These are phyloP conservation scores for Microdochium trichocladiopsis DNA, from an alignment of 2,329 filamentous ascomycete species.

Conservation along the genomic window DNA sequence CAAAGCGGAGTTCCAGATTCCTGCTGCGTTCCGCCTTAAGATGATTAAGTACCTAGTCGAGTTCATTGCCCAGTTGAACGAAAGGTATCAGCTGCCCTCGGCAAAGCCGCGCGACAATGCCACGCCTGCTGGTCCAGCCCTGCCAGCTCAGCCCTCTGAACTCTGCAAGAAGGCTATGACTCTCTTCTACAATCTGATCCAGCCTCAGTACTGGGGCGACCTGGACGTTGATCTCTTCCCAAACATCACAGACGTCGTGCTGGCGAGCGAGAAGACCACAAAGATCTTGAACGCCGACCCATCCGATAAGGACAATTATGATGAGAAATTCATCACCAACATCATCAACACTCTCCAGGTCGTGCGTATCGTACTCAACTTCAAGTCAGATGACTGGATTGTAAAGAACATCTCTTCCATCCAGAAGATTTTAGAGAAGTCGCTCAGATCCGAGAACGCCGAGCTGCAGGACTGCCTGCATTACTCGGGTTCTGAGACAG, in stretches of 20 bases:
- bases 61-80: slow-evolving; percentile 85
- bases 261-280: slow-evolving; percentile 72
- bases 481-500: slow-evolving; percentile 60
- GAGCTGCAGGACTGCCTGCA: slow-evolving; percentile 94
- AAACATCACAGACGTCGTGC: slow-evolving; percentile 79
- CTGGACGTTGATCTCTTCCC: slow-evolving; percentile 86
- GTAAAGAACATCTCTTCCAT: slow-evolving; percentile 67
- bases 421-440: slow-evolving; percentile 86
- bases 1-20: slow-evolving; percentile 61
- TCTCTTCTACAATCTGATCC: slow-evolving; percentile 76
- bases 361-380: slow-evolving; percentile 79
- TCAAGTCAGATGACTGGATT: slow-evolving; percentile 88
- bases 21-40: slow-evolving; percentile 60
- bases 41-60: slow-evolving; percentile 94
- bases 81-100: slow-evolving; percentile 73
- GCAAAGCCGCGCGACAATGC: slow-evolving; percentile 54
- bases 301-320: slow-evolving; percentile 62
- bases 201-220: slow-evolving; percentile 85
- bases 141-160: slow-evolving; percentile 57
- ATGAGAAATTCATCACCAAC: slow-evolving; percentile 76
- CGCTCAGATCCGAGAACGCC: slow-evolving; percentile 77
- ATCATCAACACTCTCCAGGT: slow-evolving; percentile 95
- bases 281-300: slow-evolving; percentile 52
- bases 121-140: slow-evolving; percentile 33
- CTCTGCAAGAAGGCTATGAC: slow-evolving; percentile 80